A percentile compares a stretch with the other conserved stretches of the same genome.
These are phyloP conservation scores for Eimeria necatrix DNA, from an alignment of 169 alveolate species.

Conservation along the genomic window DNA sequence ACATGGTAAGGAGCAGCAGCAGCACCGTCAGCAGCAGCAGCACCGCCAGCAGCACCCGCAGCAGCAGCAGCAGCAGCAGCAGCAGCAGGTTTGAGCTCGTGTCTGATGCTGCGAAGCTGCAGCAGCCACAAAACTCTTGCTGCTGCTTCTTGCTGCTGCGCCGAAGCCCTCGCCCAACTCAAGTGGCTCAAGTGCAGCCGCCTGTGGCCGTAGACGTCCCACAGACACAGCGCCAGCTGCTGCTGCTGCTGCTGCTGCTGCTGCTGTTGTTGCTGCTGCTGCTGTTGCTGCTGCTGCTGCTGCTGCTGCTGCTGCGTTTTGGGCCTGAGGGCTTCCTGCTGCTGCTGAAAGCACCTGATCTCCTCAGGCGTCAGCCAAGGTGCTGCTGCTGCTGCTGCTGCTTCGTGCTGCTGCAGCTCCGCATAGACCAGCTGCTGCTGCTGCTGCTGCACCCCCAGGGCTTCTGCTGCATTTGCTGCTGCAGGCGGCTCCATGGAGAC, in stretches of 20 bases:
- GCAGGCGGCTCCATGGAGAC: no score
- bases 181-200: constrained; percentile 77
- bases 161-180: constrained; percentile 84
- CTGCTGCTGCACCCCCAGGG: background rate
- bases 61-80: no score
- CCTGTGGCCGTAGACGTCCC: constrained; percentile 81
- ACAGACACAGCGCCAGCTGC: background rate
- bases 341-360: background rate
- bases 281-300: background rate
- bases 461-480: background rate
- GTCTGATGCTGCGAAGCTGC: background rate
- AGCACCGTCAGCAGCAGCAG: no score
- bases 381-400: background rate
- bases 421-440: background rate
- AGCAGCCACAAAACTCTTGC: constrained; percentile 77
- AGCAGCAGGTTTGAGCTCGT: background rate
- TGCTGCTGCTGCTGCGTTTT: background rate
- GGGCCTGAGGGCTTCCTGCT: background rate
- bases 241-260: constrained; percentile 11
- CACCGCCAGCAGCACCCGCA: no score
- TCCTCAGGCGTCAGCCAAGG: background rate
- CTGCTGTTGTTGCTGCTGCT: constrained; percentile 1
- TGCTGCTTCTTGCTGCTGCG: constrained; percentile 81
- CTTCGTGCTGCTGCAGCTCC: background rate
- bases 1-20: no score